Evolutionary conservation across 176 grass and related monocot species (phyloP).

Genomic region (Coix lacrymajobi): DNA sequence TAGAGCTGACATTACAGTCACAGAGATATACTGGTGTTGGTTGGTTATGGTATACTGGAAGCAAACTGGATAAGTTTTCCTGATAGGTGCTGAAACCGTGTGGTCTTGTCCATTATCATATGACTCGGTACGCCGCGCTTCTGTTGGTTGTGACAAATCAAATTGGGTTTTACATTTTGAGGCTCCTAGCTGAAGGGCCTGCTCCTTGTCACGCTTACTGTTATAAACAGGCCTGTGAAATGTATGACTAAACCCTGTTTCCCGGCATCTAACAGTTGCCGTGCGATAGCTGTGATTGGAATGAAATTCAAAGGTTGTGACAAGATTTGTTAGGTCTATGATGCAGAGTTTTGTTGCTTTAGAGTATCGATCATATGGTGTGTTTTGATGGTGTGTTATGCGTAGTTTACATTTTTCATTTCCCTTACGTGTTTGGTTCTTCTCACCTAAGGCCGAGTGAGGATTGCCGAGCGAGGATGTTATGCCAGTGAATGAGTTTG

Average conservation of each 20-base stretch:
- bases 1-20: constrained; percentile 31
- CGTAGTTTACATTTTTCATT: not conserved
- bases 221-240: not conserved
- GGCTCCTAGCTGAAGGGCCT: not conserved
- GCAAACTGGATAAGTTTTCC: constrained; percentile 7
- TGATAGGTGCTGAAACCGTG: not conserved
- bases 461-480: not conserved
- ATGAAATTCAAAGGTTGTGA: not conserved
- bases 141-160: not conserved
- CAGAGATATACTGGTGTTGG: constrained; percentile 36
- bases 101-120: constrained; percentile 2
- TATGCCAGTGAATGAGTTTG: not conserved
- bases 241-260: not conserved
- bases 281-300: constrained; percentile 7
- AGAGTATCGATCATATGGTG: not conserved
- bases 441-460: not conserved
- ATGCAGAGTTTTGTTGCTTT: not conserved
- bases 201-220: not conserved
- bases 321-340: not conserved
- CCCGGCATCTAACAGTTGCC: not conserved
- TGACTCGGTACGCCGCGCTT: not conserved
- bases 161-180: not conserved
- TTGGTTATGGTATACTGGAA: constrained; percentile 31
- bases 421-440: not conserved
- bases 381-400: not conserved